Base-by-base conservation (phyloP, 257 asterid genomes). In the Capsicum chinense region DNA sequence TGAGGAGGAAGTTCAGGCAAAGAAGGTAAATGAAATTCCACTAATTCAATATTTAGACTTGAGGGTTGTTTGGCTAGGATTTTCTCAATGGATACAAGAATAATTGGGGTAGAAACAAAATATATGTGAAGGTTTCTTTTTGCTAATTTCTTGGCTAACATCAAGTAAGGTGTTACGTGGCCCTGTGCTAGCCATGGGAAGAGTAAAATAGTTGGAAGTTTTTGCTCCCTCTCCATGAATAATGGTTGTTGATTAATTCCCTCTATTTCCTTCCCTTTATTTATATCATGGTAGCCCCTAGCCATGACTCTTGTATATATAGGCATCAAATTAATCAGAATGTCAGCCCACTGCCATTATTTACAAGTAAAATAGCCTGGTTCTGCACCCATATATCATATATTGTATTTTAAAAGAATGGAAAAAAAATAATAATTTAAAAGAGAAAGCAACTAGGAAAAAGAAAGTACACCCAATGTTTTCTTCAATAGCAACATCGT, bases 121-220 rank as follows among this genome's bases (percentile, higher is more conserved):
- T 56, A 56, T 56, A 56, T 56, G 17, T 56, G 60, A 15, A 56
- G 14, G 7, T 13, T 56, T 56, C n/a, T 56, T 14, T 56, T 56
- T 13, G n/a, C 16, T 13, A 56, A 14, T 56, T 56, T 56, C 60
- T 56, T 56, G 2, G 60, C 60, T 56, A 56, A 15, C 2, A 13
- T n/a, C n/a, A 56, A 15, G 5, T 56, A 14, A 0, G 60, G 83
- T 11, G 83, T 79, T 2, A 79, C 60, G 56, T 79, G 83, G 67
- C 83, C 83, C 56, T 79, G 62, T 56, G 83, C 83, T 54, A 79
- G 4, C 83, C 83, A 79, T 79, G 83, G 83, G 33, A 79, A 79
- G 67, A 79, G 10, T 56, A 79, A 33, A 15, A 56, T 60, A 54
- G 42, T 56, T 26, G 35, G 56, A 47, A 21, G 9, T 42, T 19